These are phyloP conservation scores for Fusarium sp. DNA, from an alignment of 2,329 filamentous ascomycete species.

Conservation along the genomic window DNA sequence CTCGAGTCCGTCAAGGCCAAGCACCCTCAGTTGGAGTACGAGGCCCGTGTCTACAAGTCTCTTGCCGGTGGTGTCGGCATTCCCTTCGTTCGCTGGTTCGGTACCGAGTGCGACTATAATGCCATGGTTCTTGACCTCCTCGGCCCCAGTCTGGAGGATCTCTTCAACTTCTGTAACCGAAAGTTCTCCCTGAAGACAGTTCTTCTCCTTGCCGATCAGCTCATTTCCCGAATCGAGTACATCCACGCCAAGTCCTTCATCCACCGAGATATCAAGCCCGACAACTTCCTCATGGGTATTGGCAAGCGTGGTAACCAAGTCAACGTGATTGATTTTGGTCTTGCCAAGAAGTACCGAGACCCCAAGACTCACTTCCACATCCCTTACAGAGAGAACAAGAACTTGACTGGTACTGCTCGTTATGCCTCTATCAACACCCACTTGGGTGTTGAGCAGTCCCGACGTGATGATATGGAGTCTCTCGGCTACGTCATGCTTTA, in stretches of 20 bases:
- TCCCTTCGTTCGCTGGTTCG: constrained; percentile 99
- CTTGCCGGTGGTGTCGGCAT: constrained; percentile 98
- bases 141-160: constrained; percentile 93
- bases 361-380: constrained; percentile 99
- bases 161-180: constrained; percentile 99
- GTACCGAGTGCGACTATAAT: constrained; percentile 99
- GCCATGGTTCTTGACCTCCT: constrained; percentile 99
- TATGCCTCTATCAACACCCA: constrained; percentile 99
- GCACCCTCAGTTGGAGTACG: constrained; percentile 98
- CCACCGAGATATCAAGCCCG: constrained; percentile 99
- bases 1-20: constrained; percentile 99
- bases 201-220: constrained; percentile 93
- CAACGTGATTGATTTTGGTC: constrained; percentile 98
- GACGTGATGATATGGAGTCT: constrained; percentile 99
- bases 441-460: constrained; percentile 97
- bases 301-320: constrained; percentile 99
- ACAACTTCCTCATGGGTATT: constrained; percentile 99
- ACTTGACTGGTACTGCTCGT: constrained; percentile 97
- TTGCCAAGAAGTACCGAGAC: constrained; percentile 99
- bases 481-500: constrained; percentile 99
- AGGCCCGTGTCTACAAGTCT: constrained; percentile 91
- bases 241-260: constrained; percentile 99
- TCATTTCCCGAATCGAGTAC: constrained; percentile 99
- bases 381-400: constrained; percentile 99
- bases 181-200: constrained; percentile 99